phyloP scores from a whole-genome alignment of 2,329 filamentous ascomycete species.

The Thyridium curvatum region DNA sequence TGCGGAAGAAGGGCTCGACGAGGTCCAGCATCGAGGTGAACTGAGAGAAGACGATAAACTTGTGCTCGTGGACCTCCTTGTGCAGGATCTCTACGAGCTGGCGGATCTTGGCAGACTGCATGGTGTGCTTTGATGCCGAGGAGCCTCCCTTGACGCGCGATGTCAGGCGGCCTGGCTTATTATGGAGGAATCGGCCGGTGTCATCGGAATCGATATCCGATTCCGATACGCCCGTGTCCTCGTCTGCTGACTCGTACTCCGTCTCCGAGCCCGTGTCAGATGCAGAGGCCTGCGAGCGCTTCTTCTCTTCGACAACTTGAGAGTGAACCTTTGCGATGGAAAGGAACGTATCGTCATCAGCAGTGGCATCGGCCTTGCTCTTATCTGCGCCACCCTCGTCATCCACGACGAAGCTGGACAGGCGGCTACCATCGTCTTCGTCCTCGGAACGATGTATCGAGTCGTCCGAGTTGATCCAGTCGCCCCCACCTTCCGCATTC shows the following conservation, averaged over 20 bases:
- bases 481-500: conserved; percentile 79
- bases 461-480: conserved; percentile 69
- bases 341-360: conserved; percentile 27
- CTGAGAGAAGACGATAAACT: conserved; percentile 97
- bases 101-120: conserved; percentile 84
- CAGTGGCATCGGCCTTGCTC: conserved; percentile 15
- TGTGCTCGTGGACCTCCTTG: conserved; percentile 74
- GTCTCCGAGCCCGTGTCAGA: conserved; percentile 12
- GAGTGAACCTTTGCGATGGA: conserved; percentile 28
- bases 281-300: conserved; percentile 22
- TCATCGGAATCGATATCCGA: conserved; percentile 36
- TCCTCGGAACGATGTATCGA: conserved; percentile 51
- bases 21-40: conserved; percentile 98
- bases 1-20: conserved; percentile 81
- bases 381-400: conserved; percentile 32
- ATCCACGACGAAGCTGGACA: conserved; percentile 49
- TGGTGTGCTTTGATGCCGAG: conserved; percentile 43
- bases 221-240: conserved; percentile 28
- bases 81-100: conserved; percentile 76
- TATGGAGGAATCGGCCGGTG: conserved; percentile 23
- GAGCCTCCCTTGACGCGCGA: conserved; percentile 24
- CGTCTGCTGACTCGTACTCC: conserved; percentile 12
- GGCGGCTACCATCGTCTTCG: conserved; percentile 45
- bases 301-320: conserved; percentile 21
- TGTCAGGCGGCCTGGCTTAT: conserved; percentile 11